These are phyloP conservation scores for Yamadazyma philogaea DNA, from an alignment of 805 yeast species.

Conservation along the genomic window DNA sequence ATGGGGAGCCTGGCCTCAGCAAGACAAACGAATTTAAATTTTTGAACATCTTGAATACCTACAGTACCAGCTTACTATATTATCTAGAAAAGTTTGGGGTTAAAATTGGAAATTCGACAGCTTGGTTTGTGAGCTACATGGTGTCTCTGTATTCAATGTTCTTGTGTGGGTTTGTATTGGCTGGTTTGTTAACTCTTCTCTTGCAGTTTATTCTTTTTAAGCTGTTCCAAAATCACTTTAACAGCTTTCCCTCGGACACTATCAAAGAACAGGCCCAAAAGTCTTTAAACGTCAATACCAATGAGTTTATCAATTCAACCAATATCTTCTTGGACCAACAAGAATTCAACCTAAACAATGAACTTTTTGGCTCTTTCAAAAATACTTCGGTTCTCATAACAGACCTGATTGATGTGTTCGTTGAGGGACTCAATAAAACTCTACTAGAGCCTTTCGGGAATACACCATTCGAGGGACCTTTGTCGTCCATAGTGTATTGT, in stretches of 20 bases:
- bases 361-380: constrained; percentile 64
- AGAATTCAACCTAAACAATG: constrained; percentile 55
- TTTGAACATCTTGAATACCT: constrained; percentile 14
- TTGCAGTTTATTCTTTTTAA: constrained; percentile 52
- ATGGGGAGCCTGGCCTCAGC: neutral
- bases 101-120: constrained; percentile 9
- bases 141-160: constrained; percentile 51
- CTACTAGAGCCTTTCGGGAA: constrained; percentile 60
- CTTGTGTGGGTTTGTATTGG: constrained; percentile 50
- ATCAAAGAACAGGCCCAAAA: constrained; percentile 1
- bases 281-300: constrained; percentile 3
- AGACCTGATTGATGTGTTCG: constrained; percentile 55
- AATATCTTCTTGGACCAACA: constrained; percentile 51
- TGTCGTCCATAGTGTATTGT: constrained; percentile 71
- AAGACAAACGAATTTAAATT: constrained; percentile 12
- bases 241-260: constrained; percentile 5
- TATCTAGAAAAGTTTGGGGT: constrained; percentile 12
- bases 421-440: constrained; percentile 55
- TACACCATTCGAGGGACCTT: constrained; percentile 63
- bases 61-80: constrained; percentile 14
- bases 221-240: constrained; percentile 18
- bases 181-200: constrained; percentile 53
- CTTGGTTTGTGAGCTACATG: constrained; percentile 51
- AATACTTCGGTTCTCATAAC: constrained; percentile 58
- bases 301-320: constrained; percentile 30